Evolutionary conservation across 345 rosid genomes (phyloP).

Genomic region (Noccaea caerulescens): DNA sequence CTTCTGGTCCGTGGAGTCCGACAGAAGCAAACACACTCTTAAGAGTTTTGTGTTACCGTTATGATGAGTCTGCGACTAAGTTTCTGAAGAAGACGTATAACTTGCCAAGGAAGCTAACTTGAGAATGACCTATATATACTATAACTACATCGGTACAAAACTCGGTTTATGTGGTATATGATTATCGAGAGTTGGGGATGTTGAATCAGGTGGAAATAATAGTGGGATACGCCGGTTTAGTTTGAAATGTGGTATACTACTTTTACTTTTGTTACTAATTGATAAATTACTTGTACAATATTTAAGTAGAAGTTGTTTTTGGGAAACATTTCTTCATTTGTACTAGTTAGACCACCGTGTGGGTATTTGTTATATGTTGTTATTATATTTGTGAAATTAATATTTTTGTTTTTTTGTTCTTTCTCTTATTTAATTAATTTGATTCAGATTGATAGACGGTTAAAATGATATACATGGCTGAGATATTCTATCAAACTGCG

Average conservation of each 20-base stretch:
- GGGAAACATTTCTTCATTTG: constrained; percentile 24
- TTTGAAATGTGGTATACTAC: constrained; percentile 24
- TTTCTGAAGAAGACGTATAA: constrained; percentile 89
- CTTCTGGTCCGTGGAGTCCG: constrained; percentile 86
- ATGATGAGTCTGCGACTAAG: constrained; percentile 75
- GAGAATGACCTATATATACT: background rate
- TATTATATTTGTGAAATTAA: background rate
- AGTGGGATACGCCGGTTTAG: constrained; percentile 3
- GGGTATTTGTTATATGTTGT: constrained; percentile 3
- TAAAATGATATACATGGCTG: no score
- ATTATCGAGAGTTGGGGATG: no score
- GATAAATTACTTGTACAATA: constrained; percentile 35
- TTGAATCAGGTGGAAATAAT: no score
- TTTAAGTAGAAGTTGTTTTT: background rate
- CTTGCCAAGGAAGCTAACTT: constrained; percentile 77
- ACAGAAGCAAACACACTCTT: constrained; percentile 83
- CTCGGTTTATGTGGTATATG: no score
- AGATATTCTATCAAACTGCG: no score
- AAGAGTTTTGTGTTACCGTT: constrained; percentile 80
- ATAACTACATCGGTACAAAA: background rate
- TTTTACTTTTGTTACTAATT: background rate
- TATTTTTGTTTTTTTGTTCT: background rate
- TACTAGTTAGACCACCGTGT: background rate
- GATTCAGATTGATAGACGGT: no score
- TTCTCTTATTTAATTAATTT: background rate